A percentile compares a stretch with the other conserved stretches of the same genome.
Conservation (phyloP, 2,329 filamentous ascomycete genomes). For the Penicillium sp. region DNA sequence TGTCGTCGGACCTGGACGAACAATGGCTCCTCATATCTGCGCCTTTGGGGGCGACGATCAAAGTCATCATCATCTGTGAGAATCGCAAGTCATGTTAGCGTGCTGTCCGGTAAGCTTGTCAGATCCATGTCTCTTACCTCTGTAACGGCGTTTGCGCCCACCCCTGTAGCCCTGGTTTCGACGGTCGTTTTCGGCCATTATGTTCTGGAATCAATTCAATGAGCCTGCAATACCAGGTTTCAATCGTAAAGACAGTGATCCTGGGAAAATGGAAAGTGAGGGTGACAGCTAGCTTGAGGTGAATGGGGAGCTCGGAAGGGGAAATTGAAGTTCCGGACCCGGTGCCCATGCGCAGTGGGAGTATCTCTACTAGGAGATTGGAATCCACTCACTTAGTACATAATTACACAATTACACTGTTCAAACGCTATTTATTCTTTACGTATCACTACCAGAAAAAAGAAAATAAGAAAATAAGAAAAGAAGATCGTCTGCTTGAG, state of each 20-base stretch:
- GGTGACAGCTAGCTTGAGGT: constrained; percentile 16
- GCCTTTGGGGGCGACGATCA: constrained; percentile 68
- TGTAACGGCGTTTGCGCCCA: constrained; percentile 70
- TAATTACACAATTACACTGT: not conserved
- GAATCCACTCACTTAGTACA: too few species aligned
- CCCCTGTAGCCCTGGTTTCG: constrained; percentile 53
- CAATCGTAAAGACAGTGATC: not conserved
- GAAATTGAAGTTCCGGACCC: constrained; percentile 21
- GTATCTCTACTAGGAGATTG: not conserved
- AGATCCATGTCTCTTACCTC: constrained; percentile 56
- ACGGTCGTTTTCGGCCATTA: constrained; percentile 56
- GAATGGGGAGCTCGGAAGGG: constrained; percentile 15
- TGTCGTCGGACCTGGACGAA: constrained; percentile 72
- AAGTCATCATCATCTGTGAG: constrained; percentile 70
- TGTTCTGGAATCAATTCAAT: constrained; percentile 5
- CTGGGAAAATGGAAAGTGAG: not conserved
- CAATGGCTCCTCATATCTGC: constrained; percentile 70
- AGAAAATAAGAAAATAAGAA: not conserved
- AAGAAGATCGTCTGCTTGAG: constrained; percentile 14
- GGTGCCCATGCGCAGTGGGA: not conserved
- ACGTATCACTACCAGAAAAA: not conserved
- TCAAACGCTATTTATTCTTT: not conserved
- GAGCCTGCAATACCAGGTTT: constrained; percentile 7
- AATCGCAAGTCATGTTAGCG: constrained; percentile 27
- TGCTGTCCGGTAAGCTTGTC: constrained; percentile 5